Evolutionary conservation across 495 filamentous ascomycete species (phyloP), one percentile per base, ranked within the genome.

Genomic region (Tuber indicum): DNA sequence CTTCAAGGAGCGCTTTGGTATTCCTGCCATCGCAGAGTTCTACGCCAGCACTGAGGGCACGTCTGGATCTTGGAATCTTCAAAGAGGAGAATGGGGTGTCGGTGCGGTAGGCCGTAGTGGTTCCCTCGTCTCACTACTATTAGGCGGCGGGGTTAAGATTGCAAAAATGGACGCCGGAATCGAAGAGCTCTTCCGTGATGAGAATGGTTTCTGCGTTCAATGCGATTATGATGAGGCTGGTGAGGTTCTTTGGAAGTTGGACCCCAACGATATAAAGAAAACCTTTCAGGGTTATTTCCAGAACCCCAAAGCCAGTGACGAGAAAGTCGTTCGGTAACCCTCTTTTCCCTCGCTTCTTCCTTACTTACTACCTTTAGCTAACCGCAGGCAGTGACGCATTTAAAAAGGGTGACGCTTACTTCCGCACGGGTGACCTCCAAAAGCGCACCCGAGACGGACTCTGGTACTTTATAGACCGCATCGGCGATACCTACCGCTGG

Each of bases 401-500:
- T 76, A 86, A 83, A 72, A 93, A 93, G 82, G 94, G 93, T 32
- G 95, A 98, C 79, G 91, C 91, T 0, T 98, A 89, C 84, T 97
- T 95, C 87, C 90, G 94, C 0, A 91, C 92, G 0, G 95, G 95
- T 10, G 95, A 98, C 82, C 87, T 97, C 39, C 84, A 98, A 32
- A 87, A 90, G 49, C 89, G 88, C 85, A 92, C 94, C 76, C 74
- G 74, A 1, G 90, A 97, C 76, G 92, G 93, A 10, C 87, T 91
- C 21, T 91, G 91, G 86, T 97, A 88, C 84, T 98, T 98, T 84
- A 88, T 89, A 69, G 96, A 99, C 84, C 91, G 94, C 17, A 91
- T 98, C 52, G 95, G 95, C 73, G 95, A 98, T 81, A 98, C 95
- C 0, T 98, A 93, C 86, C 90, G 95, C 26, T 98, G 95, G 95